Percentiles rank a stretch among this genome's conserved stretches.
Conservation (phyloP, 1,139 yeast species). For the Candida frijolesensis region DNA sequence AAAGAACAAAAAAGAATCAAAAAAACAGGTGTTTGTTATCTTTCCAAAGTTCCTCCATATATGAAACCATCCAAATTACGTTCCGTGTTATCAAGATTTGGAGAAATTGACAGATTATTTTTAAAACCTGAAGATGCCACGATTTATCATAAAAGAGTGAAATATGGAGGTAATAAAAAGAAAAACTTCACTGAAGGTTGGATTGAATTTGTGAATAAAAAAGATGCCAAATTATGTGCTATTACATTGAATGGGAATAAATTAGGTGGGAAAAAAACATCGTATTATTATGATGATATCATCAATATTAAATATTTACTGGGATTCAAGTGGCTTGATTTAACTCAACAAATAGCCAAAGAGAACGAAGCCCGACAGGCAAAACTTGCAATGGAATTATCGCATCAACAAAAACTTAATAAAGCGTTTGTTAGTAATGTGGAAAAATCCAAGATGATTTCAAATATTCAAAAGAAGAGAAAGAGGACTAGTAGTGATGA, state of each 20-base stretch:
- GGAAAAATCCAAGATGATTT: constrained; percentile 81
- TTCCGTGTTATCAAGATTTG: constrained; percentile 78
- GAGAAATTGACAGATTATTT: constrained; percentile 81
- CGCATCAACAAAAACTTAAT: constrained; percentile 86
- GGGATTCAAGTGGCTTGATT: constrained; percentile 92
- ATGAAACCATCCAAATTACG: constrained; percentile 94
- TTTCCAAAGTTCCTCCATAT: constrained; percentile 91
- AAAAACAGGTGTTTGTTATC: constrained; percentile 87
- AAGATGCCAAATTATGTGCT: constrained; percentile 88
- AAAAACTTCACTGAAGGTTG: constrained; percentile 91
- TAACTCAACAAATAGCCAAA: constrained; percentile 89
- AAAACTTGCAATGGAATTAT: constrained; percentile 81
- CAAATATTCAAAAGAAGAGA: constrained; percentile 62
- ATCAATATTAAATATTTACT: constrained; percentile 86
- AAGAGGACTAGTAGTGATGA: constrained; percentile 32
- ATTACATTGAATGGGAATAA: constrained; percentile 83
- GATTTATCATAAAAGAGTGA: constrained; percentile 66
- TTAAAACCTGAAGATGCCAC: constrained; percentile 82
- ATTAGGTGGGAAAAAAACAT: constrained; percentile 89
- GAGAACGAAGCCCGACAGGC: constrained; percentile 90
- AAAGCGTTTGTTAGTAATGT: constrained; percentile 82
- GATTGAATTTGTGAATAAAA: constrained; percentile 87
- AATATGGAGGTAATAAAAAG: constrained; percentile 94
- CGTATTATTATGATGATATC: constrained; percentile 93
- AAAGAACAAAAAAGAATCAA: constrained; percentile 61